Percentiles rank a stretch among this genome's conserved stretches.
Conservation (phyloP, 2,329 filamentous ascomycete species). For the Ascochyta rabiei region DNA sequence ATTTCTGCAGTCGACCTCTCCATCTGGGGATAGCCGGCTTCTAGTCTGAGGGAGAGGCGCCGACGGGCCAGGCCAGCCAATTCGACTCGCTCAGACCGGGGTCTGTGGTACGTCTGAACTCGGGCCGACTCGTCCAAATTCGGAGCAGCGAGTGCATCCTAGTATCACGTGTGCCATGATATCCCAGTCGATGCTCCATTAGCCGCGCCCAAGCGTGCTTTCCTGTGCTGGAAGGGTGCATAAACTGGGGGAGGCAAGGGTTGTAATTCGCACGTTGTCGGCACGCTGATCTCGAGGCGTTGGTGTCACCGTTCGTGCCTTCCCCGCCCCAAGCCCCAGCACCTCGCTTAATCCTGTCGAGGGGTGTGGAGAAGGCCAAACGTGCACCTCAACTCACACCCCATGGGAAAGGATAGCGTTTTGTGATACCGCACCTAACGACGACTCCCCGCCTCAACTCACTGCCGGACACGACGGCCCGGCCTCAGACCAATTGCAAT, state of each 20-base stretch:
- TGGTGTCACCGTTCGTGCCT: constrained; percentile 12
- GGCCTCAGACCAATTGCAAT: constrained; percentile 19
- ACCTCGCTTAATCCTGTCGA: constrained; percentile 17
- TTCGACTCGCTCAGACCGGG: not conserved
- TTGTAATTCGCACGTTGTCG: constrained; percentile 29
- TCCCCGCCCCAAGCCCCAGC: constrained; percentile 18
- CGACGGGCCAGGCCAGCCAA: constrained; percentile 22
- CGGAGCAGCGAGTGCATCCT: not conserved
- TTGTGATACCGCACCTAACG: constrained; percentile 4
- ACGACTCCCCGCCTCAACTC: not conserved
- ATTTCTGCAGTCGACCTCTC: constrained; percentile 10
- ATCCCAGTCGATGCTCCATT: not conserved
- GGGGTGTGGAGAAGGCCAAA: constrained; percentile 6
- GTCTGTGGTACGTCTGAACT: constrained; percentile 14
- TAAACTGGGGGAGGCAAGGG: constrained; percentile 2
- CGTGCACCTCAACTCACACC: constrained; percentile 16
- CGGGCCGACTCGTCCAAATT: constrained; percentile 21
- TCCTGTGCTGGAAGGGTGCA: constrained; percentile 1
- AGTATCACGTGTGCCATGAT: constrained; percentile 5
- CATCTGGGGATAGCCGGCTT: constrained; percentile 18
- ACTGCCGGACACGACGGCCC: constrained; percentile 20
- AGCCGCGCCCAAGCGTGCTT: not conserved
- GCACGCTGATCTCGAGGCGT: constrained; percentile 16
- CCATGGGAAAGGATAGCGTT: constrained; percentile 15
- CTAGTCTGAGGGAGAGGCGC: constrained; percentile 26